These are phyloP conservation scores for Plicaturopsis crispa DNA, from an alignment of 768 basidiomycete species.

Conservation along the genomic window DNA sequence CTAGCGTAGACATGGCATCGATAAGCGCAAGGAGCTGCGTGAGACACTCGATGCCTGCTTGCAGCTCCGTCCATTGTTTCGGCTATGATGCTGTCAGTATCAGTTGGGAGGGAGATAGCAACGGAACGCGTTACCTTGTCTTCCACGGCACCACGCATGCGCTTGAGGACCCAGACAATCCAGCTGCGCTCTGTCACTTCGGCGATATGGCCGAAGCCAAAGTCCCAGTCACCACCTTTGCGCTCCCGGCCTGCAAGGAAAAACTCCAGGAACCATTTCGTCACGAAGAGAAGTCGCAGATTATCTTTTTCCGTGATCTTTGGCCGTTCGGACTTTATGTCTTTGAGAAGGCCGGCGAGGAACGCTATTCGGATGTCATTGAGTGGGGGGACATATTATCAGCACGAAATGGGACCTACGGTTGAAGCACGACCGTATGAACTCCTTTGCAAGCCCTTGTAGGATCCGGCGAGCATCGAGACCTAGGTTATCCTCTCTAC, in stretches of 20 bases:
- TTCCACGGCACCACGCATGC: conserved; percentile 86
- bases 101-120: neutral
- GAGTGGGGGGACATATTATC: conserved; percentile 11
- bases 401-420: conserved; percentile 40
- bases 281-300: conserved; percentile 77
- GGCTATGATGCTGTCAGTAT: conserved; percentile 45
- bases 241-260: conserved; percentile 49
- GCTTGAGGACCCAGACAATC: conserved; percentile 84
- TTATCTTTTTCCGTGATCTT: conserved; percentile 96
- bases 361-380: conserved; percentile 51
- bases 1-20: conserved; percentile 63
- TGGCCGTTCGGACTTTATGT: conserved; percentile 86
- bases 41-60: conserved; percentile 90
- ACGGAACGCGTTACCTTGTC: conserved; percentile 58
- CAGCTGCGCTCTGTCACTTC: conserved; percentile 83
- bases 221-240: conserved; percentile 32
- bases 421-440: conserved; percentile 84
- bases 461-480: conserved; percentile 57
- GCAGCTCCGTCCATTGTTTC: conserved; percentile 88
- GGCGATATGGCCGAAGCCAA: conserved; percentile 68
- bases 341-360: conserved; percentile 76
- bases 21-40: conserved; percentile 88
- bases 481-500: conserved; percentile 59
- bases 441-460: conserved; percentile 61
- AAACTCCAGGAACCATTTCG: conserved; percentile 90